phyloP scores from a whole-genome alignment of 805 yeast genomes.

The Zygoascus bituminiphila region DNA sequence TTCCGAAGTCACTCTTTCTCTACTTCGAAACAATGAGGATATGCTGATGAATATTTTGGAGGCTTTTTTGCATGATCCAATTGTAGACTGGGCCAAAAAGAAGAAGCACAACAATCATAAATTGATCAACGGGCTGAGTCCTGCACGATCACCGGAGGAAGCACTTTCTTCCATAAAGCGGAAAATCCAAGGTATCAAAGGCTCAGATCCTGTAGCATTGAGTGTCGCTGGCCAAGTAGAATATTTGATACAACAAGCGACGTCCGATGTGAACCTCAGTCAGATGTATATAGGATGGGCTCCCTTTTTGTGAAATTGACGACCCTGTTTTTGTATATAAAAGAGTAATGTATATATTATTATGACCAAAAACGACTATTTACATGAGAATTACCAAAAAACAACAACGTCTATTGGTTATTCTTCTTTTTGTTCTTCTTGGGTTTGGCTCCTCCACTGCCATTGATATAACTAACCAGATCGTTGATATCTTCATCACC shows the following conservation, averaged over 20 bases:
- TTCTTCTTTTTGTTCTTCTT: slow-evolving; percentile 17
- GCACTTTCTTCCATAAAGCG: slow-evolving; percentile 67
- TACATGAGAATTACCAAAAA: neutral
- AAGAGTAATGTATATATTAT: neutral
- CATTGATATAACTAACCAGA: slow-evolving; percentile 62
- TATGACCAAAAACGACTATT: neutral
- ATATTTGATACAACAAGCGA: slow-evolving; percentile 73
- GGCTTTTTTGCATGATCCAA: slow-evolving; percentile 87
- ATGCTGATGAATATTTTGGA: slow-evolving; percentile 84
- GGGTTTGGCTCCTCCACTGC: slow-evolving; percentile 24
- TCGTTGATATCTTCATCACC: slow-evolving; percentile 65
- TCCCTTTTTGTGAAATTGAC: slow-evolving; percentile 44
- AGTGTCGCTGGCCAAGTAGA: slow-evolving; percentile 93
- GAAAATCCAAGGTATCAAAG: slow-evolving; percentile 76
- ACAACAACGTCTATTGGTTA: neutral
- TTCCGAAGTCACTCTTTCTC: slow-evolving; percentile 70
- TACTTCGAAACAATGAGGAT: slow-evolving; percentile 72
- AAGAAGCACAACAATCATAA: slow-evolving; percentile 16
- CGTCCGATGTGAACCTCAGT: slow-evolving; percentile 58
- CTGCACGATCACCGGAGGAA: slow-evolving; percentile 42
- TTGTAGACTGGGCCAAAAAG: slow-evolving; percentile 58
- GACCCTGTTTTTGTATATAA: neutral
- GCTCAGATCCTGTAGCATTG: slow-evolving; percentile 75
- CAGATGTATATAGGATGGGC: slow-evolving; percentile 96
- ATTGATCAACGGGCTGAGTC: slow-evolving; percentile 17